Evolutionary conservation across 2,329 filamentous ascomycete species (phyloP).

Genomic region (Alternaria burnsii): DNA sequence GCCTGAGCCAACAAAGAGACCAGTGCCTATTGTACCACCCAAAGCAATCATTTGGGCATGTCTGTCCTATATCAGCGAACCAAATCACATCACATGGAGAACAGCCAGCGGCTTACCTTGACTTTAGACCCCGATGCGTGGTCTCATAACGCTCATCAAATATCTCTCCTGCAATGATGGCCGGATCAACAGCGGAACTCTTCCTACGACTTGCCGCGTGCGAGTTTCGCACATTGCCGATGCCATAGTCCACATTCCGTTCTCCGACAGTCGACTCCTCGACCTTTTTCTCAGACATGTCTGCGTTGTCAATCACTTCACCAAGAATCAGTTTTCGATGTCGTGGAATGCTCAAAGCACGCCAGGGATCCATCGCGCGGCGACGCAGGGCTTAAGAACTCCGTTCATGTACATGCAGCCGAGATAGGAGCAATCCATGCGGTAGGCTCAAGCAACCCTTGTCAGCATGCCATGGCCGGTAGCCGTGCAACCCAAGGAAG

Average conservation of each 20-base stretch:
- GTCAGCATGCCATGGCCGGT: constrained; percentile 5
- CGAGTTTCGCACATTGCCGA: constrained; percentile 13
- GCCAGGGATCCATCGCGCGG: neutral
- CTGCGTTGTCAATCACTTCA: neutral
- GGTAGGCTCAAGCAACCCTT: constrained; percentile 14
- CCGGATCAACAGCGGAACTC: constrained; percentile 35
- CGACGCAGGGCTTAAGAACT: constrained; percentile 3
- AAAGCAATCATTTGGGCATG: constrained; percentile 68
- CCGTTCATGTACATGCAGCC: neutral
- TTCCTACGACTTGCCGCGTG: constrained; percentile 23
- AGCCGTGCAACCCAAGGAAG: constrained; percentile 9
- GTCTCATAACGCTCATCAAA: constrained; percentile 47
- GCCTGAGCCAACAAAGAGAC: constrained; percentile 68
- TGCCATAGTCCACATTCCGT: constrained; percentile 20
- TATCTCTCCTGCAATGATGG: constrained; percentile 39
- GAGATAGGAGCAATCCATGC: constrained; percentile 15
- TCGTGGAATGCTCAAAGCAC: neutral
- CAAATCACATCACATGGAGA: neutral
- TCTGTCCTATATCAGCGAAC: constrained; percentile 55
- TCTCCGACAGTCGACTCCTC: constrained; percentile 9
- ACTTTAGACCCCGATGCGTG: constrained; percentile 53
- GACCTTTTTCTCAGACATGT: constrained; percentile 30
- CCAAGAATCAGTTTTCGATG: neutral
- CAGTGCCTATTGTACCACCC: constrained; percentile 67
- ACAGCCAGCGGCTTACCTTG: constrained; percentile 37